Percentiles rank a stretch among this genome's conserved stretches.
Conservation (phyloP, 1,139 yeast genomes). For the Suhomyces wounanorum region DNA sequence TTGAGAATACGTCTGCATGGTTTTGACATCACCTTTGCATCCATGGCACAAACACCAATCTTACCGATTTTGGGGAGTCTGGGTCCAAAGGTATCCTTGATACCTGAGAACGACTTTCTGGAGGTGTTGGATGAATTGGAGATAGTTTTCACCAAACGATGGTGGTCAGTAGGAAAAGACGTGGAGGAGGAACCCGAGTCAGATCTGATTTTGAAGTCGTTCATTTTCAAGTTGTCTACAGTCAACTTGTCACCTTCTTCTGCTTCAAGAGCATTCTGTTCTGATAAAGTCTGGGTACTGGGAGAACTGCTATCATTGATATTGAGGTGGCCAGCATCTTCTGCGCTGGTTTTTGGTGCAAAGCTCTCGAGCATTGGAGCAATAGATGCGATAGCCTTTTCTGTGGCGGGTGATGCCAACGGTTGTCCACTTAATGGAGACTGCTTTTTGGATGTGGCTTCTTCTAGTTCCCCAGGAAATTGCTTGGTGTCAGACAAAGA, state of each 20-base stretch:
- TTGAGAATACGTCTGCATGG: slow-evolving; percentile 93
- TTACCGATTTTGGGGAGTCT: slow-evolving; percentile 79
- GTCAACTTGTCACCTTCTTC: slow-evolving; percentile 18
- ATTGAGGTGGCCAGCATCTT: slow-evolving; percentile 38
- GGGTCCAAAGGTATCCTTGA: slow-evolving; percentile 46
- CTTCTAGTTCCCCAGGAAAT: slow-evolving; percentile 7
- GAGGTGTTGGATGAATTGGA: slow-evolving; percentile 43
- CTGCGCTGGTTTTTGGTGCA: slow-evolving; percentile 69
- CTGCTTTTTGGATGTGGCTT: background rate
- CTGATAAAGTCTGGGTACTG: background rate
- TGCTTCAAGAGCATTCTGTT: slow-evolving; percentile 2
- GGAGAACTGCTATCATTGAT: background rate
- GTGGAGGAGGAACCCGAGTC: slow-evolving; percentile 3
- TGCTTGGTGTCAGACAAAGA: slow-evolving; percentile 24
- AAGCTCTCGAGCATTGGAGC: slow-evolving; percentile 77
- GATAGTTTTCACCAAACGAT: slow-evolving; percentile 36
- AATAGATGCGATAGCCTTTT: slow-evolving; percentile 70
- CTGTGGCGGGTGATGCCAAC: slow-evolving; percentile 36
- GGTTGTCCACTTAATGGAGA: slow-evolving; percentile 13
- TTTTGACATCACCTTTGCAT: slow-evolving; percentile 90
- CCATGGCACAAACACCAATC: slow-evolving; percentile 99
- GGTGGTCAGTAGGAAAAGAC: slow-evolving; percentile 14
- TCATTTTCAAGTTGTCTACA: slow-evolving; percentile 22
- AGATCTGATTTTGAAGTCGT: slow-evolving; percentile 14
- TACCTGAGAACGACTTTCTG: slow-evolving; percentile 49